Percentiles rank a stretch among this genome's conserved stretches.
phyloP scores from a whole-genome alignment of 2,329 filamentous ascomycete genomes.

The Ceratocystis diversiconidia region DNA sequence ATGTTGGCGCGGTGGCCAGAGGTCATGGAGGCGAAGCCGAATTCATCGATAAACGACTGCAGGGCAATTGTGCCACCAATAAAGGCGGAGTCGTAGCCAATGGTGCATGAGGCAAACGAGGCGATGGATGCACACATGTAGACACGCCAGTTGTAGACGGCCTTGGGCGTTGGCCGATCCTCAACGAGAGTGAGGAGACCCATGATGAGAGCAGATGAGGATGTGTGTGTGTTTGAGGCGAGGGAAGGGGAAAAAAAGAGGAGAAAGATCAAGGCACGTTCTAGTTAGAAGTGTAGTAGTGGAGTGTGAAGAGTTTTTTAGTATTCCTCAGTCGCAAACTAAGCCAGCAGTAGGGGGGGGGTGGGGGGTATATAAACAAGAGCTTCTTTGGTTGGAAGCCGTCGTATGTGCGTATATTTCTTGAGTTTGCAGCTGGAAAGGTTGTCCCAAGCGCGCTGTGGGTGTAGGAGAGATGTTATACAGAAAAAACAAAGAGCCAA shows the following conservation, averaged over 20 bases:
- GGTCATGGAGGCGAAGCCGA: slow-evolving; percentile 42
- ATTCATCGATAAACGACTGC: slow-evolving; percentile 36
- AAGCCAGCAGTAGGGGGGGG: neutral
- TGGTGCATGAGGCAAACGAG: slow-evolving; percentile 43
- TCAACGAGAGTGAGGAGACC: slow-evolving; percentile 38
- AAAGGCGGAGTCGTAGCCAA: slow-evolving; percentile 48
- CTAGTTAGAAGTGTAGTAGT: neutral
- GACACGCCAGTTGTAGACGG: slow-evolving; percentile 48
- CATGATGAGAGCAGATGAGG: slow-evolving; percentile 23
- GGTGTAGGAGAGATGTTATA: too few species aligned
- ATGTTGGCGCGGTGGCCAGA: slow-evolving; percentile 39
- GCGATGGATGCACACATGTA: slow-evolving; percentile 40
- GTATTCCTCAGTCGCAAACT: neutral
- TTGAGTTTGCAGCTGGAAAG: too few species aligned
- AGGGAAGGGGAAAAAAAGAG: neutral
- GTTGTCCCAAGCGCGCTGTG: too few species aligned
- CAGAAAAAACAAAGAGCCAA: too few species aligned
- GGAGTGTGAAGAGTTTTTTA: slow-evolving; percentile 3
- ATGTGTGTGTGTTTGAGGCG: neutral
- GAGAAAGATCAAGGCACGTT: neutral
- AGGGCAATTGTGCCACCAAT: slow-evolving; percentile 64
- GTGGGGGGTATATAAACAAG: neutral
- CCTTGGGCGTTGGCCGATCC: slow-evolving; percentile 41
- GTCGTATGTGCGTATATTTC: neutral
- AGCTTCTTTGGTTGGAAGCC: neutral